Evolutionary conservation across 768 basidiomycete genomes (phyloP).

Genomic region (Suillus brevipes): DNA sequence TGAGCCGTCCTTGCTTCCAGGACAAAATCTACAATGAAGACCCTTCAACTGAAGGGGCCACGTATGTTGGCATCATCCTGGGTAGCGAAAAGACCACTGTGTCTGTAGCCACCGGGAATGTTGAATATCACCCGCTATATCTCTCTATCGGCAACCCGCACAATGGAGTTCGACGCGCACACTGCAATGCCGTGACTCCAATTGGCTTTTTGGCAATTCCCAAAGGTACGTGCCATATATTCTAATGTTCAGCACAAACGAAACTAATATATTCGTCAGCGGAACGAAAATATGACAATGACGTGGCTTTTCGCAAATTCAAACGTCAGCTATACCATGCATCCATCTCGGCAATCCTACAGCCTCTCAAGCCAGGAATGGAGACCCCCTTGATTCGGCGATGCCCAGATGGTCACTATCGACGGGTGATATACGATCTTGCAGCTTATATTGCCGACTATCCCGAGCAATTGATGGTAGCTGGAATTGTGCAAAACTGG

Average conservation of each 20-base stretch:
- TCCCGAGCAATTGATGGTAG: slow-evolving; percentile 36
- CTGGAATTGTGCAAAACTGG: slow-evolving; percentile 37
- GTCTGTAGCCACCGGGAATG: slow-evolving; percentile 24
- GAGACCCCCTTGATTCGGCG: slow-evolving; percentile 21
- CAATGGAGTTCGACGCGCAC: slow-evolving; percentile 16
- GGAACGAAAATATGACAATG: slow-evolving; percentile 15
- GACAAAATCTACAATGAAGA: slow-evolving; percentile 10
- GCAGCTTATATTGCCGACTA: slow-evolving; percentile 43
- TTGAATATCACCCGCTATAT: slow-evolving; percentile 25
- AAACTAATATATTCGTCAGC: not conserved
- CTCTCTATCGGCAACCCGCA: slow-evolving; percentile 19
- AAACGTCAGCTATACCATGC: slow-evolving; percentile 32
- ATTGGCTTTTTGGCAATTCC: slow-evolving; percentile 21
- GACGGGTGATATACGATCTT: slow-evolving; percentile 32
- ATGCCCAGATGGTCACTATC: slow-evolving; percentile 34
- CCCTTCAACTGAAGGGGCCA: slow-evolving; percentile 15
- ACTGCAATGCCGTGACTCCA: slow-evolving; percentile 10
- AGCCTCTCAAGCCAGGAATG: slow-evolving; percentile 28
- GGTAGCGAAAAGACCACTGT: slow-evolving; percentile 29
- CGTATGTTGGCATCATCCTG: slow-evolving; percentile 20
- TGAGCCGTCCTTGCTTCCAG: not conserved
- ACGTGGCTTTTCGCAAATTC: slow-evolving; percentile 28
- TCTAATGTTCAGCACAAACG: too few relatives aligned
- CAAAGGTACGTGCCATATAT: slow-evolving; percentile 10
- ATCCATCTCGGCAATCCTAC: slow-evolving; percentile 28